These are phyloP conservation scores for Craterostigma plantagineum DNA, from an alignment of 257 asterid species.

Conservation along the genomic window DNA sequence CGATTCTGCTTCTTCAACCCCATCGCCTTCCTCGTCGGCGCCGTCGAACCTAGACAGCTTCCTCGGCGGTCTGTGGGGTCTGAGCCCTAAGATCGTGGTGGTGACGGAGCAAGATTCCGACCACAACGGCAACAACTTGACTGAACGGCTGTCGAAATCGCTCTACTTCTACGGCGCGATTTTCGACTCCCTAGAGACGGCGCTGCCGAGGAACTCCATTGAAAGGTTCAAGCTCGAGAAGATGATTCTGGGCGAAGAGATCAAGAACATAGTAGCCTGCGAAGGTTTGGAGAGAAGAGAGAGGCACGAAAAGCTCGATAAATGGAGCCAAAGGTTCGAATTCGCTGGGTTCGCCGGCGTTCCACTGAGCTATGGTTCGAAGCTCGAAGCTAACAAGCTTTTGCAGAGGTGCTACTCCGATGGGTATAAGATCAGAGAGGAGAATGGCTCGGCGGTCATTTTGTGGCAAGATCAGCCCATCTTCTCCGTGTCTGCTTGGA, in stretches of 20 bases:
- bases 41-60: slow-evolving; percentile 22
- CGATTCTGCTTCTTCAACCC: slow-evolving; percentile 43
- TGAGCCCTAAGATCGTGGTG: slow-evolving; percentile 75
- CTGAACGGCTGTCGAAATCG: slow-evolving; percentile 78
- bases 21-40: slow-evolving; percentile 27
- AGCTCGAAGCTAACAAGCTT: slow-evolving; percentile 71
- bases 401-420: slow-evolving; percentile 54
- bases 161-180: slow-evolving; percentile 69
- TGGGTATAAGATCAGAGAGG: slow-evolving; percentile 83
- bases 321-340: slow-evolving; percentile 62
- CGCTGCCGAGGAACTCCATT: slow-evolving; percentile 49
- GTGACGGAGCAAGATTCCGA: slow-evolving; percentile 82
- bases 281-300: slow-evolving; percentile 71
- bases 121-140: slow-evolving; percentile 54
- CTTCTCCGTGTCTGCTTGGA: slow-evolving; percentile 78
- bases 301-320: slow-evolving; percentile 84
- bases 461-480: slow-evolving; percentile 94
- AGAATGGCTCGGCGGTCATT: slow-evolving; percentile 56
- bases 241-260: slow-evolving; percentile 72
- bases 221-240: slow-evolving; percentile 82
- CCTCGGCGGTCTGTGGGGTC: slow-evolving; percentile 48
- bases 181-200: slow-evolving; percentile 74
- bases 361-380: slow-evolving; percentile 63
- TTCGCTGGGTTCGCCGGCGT: slow-evolving; percentile 50
- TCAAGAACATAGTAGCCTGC: slow-evolving; percentile 68